Conservation (phyloP, 495 filamentous ascomycete species). For the Chaetomidium leptoderma region DNA sequence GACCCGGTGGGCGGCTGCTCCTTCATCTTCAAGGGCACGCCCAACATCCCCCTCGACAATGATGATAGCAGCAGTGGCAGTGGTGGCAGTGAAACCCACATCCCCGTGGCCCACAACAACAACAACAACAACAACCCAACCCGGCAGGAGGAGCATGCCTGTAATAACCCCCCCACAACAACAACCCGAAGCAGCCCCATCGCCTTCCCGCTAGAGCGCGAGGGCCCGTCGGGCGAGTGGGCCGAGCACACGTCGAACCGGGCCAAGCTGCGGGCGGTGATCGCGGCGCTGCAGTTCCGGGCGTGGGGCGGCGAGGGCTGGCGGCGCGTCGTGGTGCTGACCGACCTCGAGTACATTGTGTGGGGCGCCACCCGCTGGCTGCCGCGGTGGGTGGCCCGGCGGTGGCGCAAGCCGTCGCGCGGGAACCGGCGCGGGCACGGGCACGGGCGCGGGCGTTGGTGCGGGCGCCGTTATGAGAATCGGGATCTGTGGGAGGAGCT, state of each 20-base stretch:
- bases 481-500: constrained; percentile 43
- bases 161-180: not conserved
- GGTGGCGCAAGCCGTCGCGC: constrained; percentile 30
- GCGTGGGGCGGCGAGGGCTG: constrained; percentile 41
- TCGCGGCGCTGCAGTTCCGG: constrained; percentile 39
- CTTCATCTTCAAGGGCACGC: constrained; percentile 33
- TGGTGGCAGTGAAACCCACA: too few species aligned
- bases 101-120: constrained; percentile 13
- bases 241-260: constrained; percentile 38
- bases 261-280: constrained; percentile 45
- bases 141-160: constrained; percentile 13
- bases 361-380: constrained; percentile 42
- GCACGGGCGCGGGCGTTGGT: not conserved
- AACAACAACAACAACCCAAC: constrained; percentile 2
- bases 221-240: constrained; percentile 26
- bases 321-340: constrained; percentile 42
- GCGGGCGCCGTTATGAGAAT: constrained; percentile 28
- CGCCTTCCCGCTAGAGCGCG: constrained; percentile 31
- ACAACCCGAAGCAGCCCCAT: constrained; percentile 1
- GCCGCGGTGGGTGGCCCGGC: constrained; percentile 38
- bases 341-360: constrained; percentile 47
- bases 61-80: too few species aligned
- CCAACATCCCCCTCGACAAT: not conserved
- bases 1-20: constrained; percentile 34
- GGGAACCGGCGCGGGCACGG: not conserved